Evolutionary conservation across 1,284 basidiomycete genomes (phyloP).

Genomic region (Anthracocystis walkeri): DNA sequence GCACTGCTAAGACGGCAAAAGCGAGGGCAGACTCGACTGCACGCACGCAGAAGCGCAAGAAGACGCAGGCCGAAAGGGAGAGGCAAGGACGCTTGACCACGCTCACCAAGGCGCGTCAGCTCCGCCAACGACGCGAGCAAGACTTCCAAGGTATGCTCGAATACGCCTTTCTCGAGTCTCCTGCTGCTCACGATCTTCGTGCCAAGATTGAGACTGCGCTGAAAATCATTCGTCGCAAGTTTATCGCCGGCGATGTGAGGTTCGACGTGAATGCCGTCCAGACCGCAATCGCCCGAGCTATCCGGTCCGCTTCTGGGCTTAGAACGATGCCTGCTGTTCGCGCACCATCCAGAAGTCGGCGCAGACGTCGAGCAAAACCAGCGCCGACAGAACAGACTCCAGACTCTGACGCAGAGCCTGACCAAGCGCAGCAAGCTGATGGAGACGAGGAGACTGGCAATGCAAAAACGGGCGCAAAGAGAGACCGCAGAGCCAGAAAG

Average conservation of each 20-base stretch:
- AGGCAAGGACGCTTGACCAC: conserved; percentile 38
- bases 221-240: conserved; percentile 27
- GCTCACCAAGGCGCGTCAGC: conserved; percentile 39
- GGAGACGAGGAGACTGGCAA: not conserved
- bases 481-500: conserved; percentile 28
- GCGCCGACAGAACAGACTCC: not conserved
- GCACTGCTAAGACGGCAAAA: not conserved
- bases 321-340: conserved; percentile 28
- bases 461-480: not conserved
- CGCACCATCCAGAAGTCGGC: conserved; percentile 7
- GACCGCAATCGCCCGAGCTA: conserved; percentile 27
- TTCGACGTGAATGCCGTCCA: conserved; percentile 31
- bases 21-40: not conserved
- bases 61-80: conserved; percentile 24
- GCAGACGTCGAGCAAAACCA: conserved; percentile 1
- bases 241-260: conserved; percentile 25
- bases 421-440: conserved; percentile 4
- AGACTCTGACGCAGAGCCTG: conserved; percentile 3
- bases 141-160: conserved; percentile 37
- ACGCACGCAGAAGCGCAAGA: not conserved
- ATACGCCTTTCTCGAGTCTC: conserved; percentile 17
- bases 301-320: conserved; percentile 30
- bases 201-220: conserved; percentile 41
- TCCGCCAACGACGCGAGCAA: conserved; percentile 29
- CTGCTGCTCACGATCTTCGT: conserved; percentile 30